Conservation (phyloP, 1,139 yeast species). For the Pichia sp. region DNA sequence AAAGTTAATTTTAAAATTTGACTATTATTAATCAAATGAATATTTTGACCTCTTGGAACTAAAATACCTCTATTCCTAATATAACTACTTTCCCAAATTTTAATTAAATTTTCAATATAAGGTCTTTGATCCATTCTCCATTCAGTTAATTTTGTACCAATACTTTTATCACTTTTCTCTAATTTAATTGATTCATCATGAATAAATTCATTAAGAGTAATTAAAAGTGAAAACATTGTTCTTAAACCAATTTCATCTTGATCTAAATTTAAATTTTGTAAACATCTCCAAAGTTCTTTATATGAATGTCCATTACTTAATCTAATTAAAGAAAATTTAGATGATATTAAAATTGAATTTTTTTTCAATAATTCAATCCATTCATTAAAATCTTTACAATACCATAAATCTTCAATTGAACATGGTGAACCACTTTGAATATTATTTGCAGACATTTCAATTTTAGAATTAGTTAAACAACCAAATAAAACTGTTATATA, state of each 20-base stretch:
- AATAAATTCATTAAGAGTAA: constrained; percentile 68
- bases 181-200: constrained; percentile 40
- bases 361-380: constrained; percentile 44
- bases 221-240: constrained; percentile 56
- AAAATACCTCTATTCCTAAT: constrained; percentile 55
- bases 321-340: constrained; percentile 45
- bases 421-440: constrained; percentile 73
- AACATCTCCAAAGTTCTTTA: constrained; percentile 40
- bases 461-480: constrained; percentile 56
- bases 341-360: constrained; percentile 34
- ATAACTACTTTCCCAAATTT: constrained; percentile 59
- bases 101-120: constrained; percentile 43
- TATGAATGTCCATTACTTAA: constrained; percentile 53
- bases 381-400: constrained; percentile 44
- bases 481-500: constrained; percentile 66
- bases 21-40: constrained; percentile 41
- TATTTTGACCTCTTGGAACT: constrained; percentile 44
- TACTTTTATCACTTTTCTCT: constrained; percentile 22
- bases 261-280: constrained; percentile 38
- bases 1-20: constrained; percentile 56
- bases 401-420: constrained; percentile 62
- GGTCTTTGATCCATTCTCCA: constrained; percentile 63
- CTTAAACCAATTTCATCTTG: constrained; percentile 41
- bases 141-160: constrained; percentile 35
- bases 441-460: constrained; percentile 49